phyloP scores from a whole-genome alignment of 192 early-diverging fungal species.

The Backusella australiensis region DNA sequence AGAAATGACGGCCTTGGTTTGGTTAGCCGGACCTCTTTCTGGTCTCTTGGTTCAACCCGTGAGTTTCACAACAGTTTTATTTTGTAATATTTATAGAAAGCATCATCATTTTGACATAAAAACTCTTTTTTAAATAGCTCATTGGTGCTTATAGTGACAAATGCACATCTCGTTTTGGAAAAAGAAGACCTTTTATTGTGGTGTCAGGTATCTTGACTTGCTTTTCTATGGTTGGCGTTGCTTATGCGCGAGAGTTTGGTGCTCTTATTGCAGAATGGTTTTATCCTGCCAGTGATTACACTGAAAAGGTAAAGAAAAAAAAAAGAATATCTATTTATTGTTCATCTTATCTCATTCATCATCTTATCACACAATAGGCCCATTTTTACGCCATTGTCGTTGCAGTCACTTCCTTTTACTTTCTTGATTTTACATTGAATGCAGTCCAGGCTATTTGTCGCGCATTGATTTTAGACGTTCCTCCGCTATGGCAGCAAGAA shows the following conservation, averaged over 20 bases:
- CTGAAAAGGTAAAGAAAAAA: background rate
- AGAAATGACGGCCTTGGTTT: constrained; percentile 67
- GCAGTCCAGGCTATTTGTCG: constrained; percentile 83
- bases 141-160: constrained; percentile 86
- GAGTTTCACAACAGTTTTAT: background rate
- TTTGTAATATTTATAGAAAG: background rate
- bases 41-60: constrained; percentile 27
- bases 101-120: background rate
- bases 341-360: background rate
- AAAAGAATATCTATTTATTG: too few species aligned
- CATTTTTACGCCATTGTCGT: constrained; percentile 54
- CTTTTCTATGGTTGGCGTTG: constrained; percentile 67
- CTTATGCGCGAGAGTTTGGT: constrained; percentile 72
- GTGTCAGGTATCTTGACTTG: constrained; percentile 62
- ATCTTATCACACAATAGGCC: background rate
- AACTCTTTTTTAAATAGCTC: constrained; percentile 61
- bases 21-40: constrained; percentile 79
- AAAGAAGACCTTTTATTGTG: constrained; percentile 87
- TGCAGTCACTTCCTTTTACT: constrained; percentile 83
- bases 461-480: constrained; percentile 84
- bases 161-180: constrained; percentile 66
- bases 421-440: constrained; percentile 93
- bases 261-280: background rate
- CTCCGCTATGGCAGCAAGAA: constrained; percentile 80
- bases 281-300: background rate